Conservation (phyloP, 441 rosid genomes). For the Mallotus repandus region DNA sequence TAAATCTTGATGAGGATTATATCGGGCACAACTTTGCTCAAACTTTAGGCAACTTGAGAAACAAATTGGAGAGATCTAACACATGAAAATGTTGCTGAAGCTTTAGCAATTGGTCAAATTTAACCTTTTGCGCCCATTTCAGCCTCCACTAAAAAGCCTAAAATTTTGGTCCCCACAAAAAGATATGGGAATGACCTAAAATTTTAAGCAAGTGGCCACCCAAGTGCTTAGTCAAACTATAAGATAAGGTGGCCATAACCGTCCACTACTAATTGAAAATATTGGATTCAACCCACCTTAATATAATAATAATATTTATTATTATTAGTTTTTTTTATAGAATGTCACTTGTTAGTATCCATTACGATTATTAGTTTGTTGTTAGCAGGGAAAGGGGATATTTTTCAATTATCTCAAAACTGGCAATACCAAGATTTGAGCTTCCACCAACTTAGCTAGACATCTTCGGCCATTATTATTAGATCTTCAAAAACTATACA, state of each 20-base stretch:
- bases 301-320: too few relatives aligned
- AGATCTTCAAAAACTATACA: too few relatives aligned
- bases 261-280: constrained; percentile 9
- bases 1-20: too few relatives aligned
- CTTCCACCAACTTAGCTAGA: too few relatives aligned
- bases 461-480: too few relatives aligned
- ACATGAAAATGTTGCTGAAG: background rate
- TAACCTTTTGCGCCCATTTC: constrained; percentile 2
- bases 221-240: background rate
- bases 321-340: too few relatives aligned
- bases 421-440: too few relatives aligned
- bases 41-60: background rate
- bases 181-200: constrained; percentile 5
- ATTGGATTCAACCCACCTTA: constrained; percentile 2
- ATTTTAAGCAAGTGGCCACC: constrained; percentile 4
- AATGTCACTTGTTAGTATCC: too few relatives aligned
- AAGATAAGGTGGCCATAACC: constrained; percentile 2
- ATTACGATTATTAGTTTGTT: too few relatives aligned
- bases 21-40: too few relatives aligned
- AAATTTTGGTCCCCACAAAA: constrained; percentile 3
- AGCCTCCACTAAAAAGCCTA: background rate
- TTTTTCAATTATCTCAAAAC: too few relatives aligned
- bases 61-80: background rate
- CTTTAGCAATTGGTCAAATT: constrained; percentile 12
- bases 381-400: too few relatives aligned